Base-by-base conservation (phyloP, 2,329 filamentous ascomycete species). In the Periconia sp. region DNA sequence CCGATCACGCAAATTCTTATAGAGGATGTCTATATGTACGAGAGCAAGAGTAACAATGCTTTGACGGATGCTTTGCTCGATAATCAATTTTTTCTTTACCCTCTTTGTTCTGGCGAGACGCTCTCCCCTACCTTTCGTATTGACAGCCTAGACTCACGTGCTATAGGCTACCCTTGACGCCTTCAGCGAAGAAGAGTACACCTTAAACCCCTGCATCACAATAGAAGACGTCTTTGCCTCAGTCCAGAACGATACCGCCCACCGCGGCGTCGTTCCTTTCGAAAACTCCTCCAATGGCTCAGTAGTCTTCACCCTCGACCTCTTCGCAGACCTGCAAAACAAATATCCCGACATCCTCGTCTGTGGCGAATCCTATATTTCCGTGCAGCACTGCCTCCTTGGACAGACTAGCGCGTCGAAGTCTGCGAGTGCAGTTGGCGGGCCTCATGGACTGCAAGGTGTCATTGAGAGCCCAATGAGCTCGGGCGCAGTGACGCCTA, bases 261-360 rank as follows among this genome's bases (percentile, higher is more conserved):
- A 80, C 38, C 85, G 85, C 43, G 94, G 92, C 55, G 88, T 97
- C 22, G 88, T 96, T 2, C 94, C 94, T 5, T 92, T 96, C 71
- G 92, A 97, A 68, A 99, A 99, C 76, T 95, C 89, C 28, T 92
- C 89, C 65, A 96, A 97, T 70, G 94, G 94, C 61, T 86, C 87
- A 40, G 94, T 99, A 36, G 84, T 94, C 42, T 88, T 90, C 69
- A 96, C 92, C 0, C 81, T 97, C 17, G 92, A 96, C 71, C 83
- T 92, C 53, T 83, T 99, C 47, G 89, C 89, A 54, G 90, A 96
- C 72, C 78, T 87, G 18, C 74, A 82, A 26, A 72, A 70, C 29
- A 71, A 73, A 30, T 89, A 88, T 64, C 77, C 78, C 9, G 83
- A 88, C 63, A 79, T 96, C 32, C 78, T 80, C 34, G 87, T 97